These are phyloP conservation scores for Metschnikowia chrysomelidarum DNA, from an alignment of 805 yeast species.

Conservation along the genomic window DNA sequence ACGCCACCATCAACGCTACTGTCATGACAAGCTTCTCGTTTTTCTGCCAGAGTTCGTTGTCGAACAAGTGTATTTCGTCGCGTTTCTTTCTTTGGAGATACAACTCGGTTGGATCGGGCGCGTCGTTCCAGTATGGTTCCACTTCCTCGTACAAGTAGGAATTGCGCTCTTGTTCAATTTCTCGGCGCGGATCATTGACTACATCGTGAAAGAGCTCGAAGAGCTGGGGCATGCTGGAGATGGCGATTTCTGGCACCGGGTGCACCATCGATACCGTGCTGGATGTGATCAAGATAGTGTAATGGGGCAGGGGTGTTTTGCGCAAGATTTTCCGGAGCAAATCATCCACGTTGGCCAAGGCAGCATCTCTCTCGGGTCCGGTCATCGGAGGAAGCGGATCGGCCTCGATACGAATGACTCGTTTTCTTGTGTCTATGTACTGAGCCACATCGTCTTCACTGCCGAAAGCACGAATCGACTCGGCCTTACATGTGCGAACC, in stretches of 20 bases:
- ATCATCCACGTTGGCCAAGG: constrained; percentile 43
- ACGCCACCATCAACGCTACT: constrained; percentile 26
- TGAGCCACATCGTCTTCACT: constrained; percentile 47
- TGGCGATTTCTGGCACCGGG: constrained; percentile 30
- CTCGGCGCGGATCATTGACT: constrained; percentile 49
- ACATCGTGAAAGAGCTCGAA: constrained; percentile 55
- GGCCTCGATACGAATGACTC: constrained; percentile 61
- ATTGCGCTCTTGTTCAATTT: constrained; percentile 55
- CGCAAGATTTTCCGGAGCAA: constrained; percentile 56
- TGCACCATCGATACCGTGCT: constrained; percentile 22
- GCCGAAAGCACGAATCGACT: constrained; percentile 37
- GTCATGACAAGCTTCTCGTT: constrained; percentile 48
- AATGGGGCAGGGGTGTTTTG: constrained; percentile 71
- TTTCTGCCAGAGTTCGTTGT: constrained; percentile 47
- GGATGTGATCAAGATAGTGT: constrained; percentile 56
- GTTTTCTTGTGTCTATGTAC: constrained; percentile 60
- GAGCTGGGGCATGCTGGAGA: constrained; percentile 32
- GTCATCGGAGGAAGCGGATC: constrained; percentile 40
- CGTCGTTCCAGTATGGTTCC: constrained; percentile 21
- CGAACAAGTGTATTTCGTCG: constrained; percentile 41
- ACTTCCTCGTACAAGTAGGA: constrained; percentile 31
- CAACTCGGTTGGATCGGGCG: constrained; percentile 27
- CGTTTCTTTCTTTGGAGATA: constrained; percentile 29
- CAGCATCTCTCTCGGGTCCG: constrained; percentile 22
- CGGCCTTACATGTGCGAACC: constrained; percentile 52